Percentiles rank a stretch among this genome's conserved stretches.
Evolutionary conservation across 768 basidiomycete species (phyloP).

Genomic region (Lentinula sp.): DNA sequence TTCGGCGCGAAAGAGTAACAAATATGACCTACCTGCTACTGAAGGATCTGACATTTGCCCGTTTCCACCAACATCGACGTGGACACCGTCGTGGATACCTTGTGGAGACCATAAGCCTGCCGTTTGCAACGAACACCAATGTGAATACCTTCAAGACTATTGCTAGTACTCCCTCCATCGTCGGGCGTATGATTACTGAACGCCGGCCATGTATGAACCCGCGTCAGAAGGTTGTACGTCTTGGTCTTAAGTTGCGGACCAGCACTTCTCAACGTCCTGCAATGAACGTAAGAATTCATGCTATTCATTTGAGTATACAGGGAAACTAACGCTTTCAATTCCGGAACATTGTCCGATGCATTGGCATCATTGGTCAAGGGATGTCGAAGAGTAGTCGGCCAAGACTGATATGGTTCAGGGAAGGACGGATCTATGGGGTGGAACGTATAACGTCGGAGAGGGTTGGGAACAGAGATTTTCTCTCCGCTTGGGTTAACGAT

Average conservation of each 20-base stretch:
- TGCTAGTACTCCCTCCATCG: slow-evolving; percentile 31
- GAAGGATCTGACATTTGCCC: slow-evolving; percentile 37
- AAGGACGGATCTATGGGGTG: slow-evolving; percentile 26
- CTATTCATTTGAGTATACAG: not conserved
- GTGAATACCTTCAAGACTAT: slow-evolving; percentile 42
- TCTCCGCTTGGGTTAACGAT: slow-evolving; percentile 27
- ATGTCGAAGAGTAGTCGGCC: slow-evolving; percentile 29
- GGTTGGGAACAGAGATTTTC: slow-evolving; percentile 19
- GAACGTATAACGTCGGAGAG: slow-evolving; percentile 29
- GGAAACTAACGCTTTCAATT: slow-evolving; percentile 19
- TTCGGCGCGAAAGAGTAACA: not conserved
- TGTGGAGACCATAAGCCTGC: slow-evolving; percentile 38
- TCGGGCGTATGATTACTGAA: slow-evolving; percentile 41
- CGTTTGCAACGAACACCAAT: slow-evolving; percentile 38
- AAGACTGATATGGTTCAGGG: slow-evolving; percentile 20
- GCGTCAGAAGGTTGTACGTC: slow-evolving; percentile 32
- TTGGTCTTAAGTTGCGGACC: slow-evolving; percentile 21
- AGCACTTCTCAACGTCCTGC: slow-evolving; percentile 16
- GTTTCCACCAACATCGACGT: slow-evolving; percentile 33
- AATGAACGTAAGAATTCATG: not conserved
- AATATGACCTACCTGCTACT: slow-evolving; percentile 28
- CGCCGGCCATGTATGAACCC: slow-evolving; percentile 31
- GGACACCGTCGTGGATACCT: slow-evolving; percentile 37
- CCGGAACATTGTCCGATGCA: slow-evolving; percentile 25
- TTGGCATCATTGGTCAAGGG: slow-evolving; percentile 17